These are phyloP conservation scores for Tephrocybe sp. DNA, from an alignment of 768 basidiomycete species.

Conservation along the genomic window DNA sequence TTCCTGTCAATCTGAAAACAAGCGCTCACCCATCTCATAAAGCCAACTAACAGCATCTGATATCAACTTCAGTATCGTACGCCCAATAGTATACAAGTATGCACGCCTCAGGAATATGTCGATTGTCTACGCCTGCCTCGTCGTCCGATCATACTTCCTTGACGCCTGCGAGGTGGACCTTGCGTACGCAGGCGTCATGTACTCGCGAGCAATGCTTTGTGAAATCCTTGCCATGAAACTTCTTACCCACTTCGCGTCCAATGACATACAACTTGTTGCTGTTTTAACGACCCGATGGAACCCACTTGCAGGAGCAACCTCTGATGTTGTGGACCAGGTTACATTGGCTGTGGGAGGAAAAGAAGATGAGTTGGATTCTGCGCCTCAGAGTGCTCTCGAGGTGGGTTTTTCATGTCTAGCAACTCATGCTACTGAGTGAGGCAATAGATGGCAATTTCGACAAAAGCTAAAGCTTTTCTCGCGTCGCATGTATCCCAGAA, in stretches of 20 bases:
- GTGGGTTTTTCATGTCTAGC: slow-evolving; percentile 42
- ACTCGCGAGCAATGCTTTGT: slow-evolving; percentile 68
- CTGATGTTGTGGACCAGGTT: slow-evolving; percentile 65
- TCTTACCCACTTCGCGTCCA: slow-evolving; percentile 66
- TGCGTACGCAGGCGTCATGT: slow-evolving; percentile 73
- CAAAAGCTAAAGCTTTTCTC: slow-evolving; percentile 80
- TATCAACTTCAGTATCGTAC: slow-evolving; percentile 76
- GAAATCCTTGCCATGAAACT: slow-evolving; percentile 90
- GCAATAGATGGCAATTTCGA: slow-evolving; percentile 81
- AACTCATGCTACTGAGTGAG: background rate
- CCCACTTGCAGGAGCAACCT: slow-evolving; percentile 74
- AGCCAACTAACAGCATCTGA: slow-evolving; percentile 85
- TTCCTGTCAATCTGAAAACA: slow-evolving; percentile 5
- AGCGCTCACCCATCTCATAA: slow-evolving; percentile 5
- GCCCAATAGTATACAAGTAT: slow-evolving; percentile 78
- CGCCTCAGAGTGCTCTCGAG: slow-evolving; percentile 80
- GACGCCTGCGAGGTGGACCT: slow-evolving; percentile 66
- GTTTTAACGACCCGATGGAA: slow-evolving; percentile 84
- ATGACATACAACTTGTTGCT: slow-evolving; percentile 73
- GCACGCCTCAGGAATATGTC: slow-evolving; percentile 74
- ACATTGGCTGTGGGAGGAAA: slow-evolving; percentile 53
- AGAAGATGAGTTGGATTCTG: slow-evolving; percentile 62
- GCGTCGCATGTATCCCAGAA: slow-evolving; percentile 81
- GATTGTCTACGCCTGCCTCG: slow-evolving; percentile 72
- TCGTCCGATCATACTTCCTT: slow-evolving; percentile 77